Base-by-base conservation (phyloP, 345 rosid species). In the Arabis alpina region DNA sequence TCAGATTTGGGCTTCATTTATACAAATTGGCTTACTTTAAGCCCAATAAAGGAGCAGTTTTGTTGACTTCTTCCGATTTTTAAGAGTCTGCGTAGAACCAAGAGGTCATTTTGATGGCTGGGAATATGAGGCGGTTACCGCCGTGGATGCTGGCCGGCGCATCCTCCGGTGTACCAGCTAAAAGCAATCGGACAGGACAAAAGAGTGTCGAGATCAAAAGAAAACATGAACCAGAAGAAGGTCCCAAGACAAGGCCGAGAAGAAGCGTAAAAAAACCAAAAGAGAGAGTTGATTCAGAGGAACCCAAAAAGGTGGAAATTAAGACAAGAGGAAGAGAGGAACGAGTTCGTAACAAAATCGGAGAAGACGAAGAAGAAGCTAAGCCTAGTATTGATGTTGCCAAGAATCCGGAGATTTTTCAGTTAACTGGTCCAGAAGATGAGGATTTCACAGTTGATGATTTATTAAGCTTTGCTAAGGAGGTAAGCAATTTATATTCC, bases 141-240 rank as follows among this genome's bases (percentile, higher is more conserved):
- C 70, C 79, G 60, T 75, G 79, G 79, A 75, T 75, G 70, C 4
- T 54, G 12, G 30, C 53, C 36, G 79, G 60, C 47, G 74, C 65
- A 1, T 52, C 78, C 0, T 24, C 72, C 62, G 72, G 6, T 40
- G 73, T 25, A 43, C 3, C 73, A 7, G 30, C 34, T 0, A 0
- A 60, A 30, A 19, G 11, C 48, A 65, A 65, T 28, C 3, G 16
- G 2, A 2, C 23, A 47, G 53, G 19, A 23, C 2, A 13, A 2
- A 41, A 9, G 24, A 50, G 10, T 65, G 24, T 1, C n/a, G 52
- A 15, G 11, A 28, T 2, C 4, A 42, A 44, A 45, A 4, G 32
- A 47, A 68, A 49, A 49, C 19, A 25, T 11, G 59, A 70, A 49
- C 23, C 72, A 23, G 54, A 57, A 23, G 54, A 50, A 69, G 32